Base-by-base conservation (phyloP, 148 eudicot genomes). In the Agrostemma githago region DNA sequence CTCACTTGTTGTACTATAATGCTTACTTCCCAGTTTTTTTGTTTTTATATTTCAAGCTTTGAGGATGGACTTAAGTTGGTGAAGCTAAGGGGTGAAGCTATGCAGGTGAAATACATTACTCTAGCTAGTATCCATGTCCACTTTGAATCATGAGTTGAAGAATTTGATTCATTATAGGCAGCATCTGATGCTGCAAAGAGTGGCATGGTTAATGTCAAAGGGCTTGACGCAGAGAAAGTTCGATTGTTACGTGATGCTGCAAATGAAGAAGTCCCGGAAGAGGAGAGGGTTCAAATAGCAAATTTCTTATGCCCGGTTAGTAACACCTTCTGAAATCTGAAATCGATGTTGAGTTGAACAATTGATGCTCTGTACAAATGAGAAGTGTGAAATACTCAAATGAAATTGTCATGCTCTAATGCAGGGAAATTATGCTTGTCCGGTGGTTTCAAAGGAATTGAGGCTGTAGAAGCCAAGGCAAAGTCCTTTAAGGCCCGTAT, bases 31-130 rank as follows among this genome's bases (percentile, higher is more conserved):
- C 74, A 15, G 17, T 65, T 44, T 54, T n/a, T n/a, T 40, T 66
- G 64, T 73, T 76, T 78, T 71, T 10, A n/a, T 63, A 53, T 6
- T 73, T 73, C 66, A 82, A 94, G 98, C 93, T 91, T 91, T 69
- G 96, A 94, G 85, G 98, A 94, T 73, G 97, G 98, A 76, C 92
- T 94, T 78, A 91, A 91, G 87, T 84, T 94, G 82, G 98, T 94
- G 41, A 94, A 94, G 80, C 80, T 92, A 72, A 88, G 95, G 86
- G 97, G 97, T 62, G 92, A 89, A 85, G 92, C 97, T 62, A 91
- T 91, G 96, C 96, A 91, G 93, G 96, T 91, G 76, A 70, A 46
- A 51, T 16, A 8, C 20, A 3, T 57, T 48, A 37, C 7, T 39
- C 58, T 58, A 58, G 16, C 79, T 74, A 39, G 72, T 72, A 12